These are phyloP conservation scores for Talaromyces sp. DNA, from an alignment of 2,329 filamentous ascomycete species.

Conservation along the genomic window DNA sequence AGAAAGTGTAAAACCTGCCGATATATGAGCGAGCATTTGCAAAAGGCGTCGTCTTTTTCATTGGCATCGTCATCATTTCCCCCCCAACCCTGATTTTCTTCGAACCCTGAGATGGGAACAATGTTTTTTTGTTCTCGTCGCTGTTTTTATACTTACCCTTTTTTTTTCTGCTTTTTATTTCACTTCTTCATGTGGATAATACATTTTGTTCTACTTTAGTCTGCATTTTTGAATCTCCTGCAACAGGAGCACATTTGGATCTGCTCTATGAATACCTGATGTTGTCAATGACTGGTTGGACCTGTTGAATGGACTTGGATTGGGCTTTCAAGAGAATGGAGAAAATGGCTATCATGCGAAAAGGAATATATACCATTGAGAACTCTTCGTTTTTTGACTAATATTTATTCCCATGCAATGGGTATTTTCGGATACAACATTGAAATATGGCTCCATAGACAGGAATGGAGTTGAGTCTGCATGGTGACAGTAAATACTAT, in stretches of 20 bases:
- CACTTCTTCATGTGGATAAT: not conserved
- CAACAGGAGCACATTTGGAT: not conserved
- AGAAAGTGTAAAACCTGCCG: not conserved
- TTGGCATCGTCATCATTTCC: not conserved
- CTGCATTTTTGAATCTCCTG: not conserved
- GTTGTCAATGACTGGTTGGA: not conserved
- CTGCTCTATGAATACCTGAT: not conserved
- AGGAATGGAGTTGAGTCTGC: not conserved
- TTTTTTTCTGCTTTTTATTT: not conserved
- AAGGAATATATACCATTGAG: not conserved
- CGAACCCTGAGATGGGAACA: not conserved
- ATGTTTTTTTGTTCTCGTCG: constrained; percentile 8
- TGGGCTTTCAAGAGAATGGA: not conserved
- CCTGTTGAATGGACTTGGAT: not conserved
- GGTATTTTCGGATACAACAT: not conserved
- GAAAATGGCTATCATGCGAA: not conserved
- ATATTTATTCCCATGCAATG: not conserved
- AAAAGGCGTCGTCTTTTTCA: constrained; percentile 7
- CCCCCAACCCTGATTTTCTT: not conserved
- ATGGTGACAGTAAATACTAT: too few species aligned
- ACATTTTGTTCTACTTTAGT: not conserved
- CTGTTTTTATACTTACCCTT: constrained; percentile 4
- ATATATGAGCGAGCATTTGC: constrained; percentile 13
- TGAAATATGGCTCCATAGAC: not conserved
- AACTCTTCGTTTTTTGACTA: not conserved